phyloP scores from a whole-genome alignment of 23 red algal species.

The Pyropia haitanensis region DNA sequence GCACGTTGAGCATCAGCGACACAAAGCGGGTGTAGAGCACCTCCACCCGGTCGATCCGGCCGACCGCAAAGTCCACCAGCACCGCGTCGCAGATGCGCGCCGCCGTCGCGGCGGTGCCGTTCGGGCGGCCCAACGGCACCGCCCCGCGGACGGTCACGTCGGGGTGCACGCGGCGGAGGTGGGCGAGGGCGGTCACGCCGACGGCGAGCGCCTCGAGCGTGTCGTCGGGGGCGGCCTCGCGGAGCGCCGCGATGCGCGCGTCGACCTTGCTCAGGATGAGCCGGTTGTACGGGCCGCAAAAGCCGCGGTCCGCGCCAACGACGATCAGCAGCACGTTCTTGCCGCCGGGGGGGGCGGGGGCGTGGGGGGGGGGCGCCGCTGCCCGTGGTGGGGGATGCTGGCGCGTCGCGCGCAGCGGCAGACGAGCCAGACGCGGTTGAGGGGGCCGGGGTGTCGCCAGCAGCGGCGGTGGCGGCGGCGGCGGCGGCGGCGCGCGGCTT shows the following conservation, averaged over 20 bases:
- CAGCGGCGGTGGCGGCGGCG: too few relatives aligned
- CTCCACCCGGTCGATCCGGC: slow-evolving; percentile 84
- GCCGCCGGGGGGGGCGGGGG: not conserved
- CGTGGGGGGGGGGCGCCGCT: too few relatives aligned
- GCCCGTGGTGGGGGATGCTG: too few relatives aligned
- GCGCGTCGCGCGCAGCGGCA: too few relatives aligned
- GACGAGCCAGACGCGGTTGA: too few relatives aligned
- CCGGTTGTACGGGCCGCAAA: slow-evolving; percentile 63
- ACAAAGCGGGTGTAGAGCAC: slow-evolving; percentile 88
- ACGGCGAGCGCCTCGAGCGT: slow-evolving; percentile 32
- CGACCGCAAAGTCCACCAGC: slow-evolving; percentile 64
- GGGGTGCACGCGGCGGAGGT: slow-evolving; percentile 29
- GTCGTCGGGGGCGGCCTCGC: not conserved
- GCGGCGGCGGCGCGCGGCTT: too few relatives aligned
- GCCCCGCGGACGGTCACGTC: slow-evolving; percentile 27
- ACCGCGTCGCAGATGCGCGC: slow-evolving; percentile 45
- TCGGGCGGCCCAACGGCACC: slow-evolving; percentile 9
- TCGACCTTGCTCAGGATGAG: slow-evolving; percentile 25
- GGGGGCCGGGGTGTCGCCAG: too few relatives aligned
- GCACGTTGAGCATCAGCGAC: slow-evolving; percentile 61
- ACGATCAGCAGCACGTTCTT: slow-evolving; percentile 27
- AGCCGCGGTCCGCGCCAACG: slow-evolving; percentile 34
- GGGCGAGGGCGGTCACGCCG: slow-evolving; percentile 19
- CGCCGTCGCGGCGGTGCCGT: slow-evolving; percentile 6
- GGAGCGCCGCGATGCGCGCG: slow-evolving; percentile 24